Evolutionary conservation across 140 eudicot genomes (phyloP).

Genomic region (Stevia rebaudiana): DNA sequence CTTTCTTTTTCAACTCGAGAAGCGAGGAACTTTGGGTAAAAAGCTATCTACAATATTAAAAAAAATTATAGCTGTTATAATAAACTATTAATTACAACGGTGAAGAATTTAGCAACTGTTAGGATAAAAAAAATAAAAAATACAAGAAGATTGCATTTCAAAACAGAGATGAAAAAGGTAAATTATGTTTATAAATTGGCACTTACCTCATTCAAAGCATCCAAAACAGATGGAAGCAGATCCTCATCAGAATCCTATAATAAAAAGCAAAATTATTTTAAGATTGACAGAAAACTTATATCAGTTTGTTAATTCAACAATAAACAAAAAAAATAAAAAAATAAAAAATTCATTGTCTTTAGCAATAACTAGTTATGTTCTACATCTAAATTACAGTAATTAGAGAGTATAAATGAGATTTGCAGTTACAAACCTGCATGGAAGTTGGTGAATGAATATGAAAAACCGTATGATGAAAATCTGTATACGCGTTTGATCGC

Average conservation of each 20-base stretch:
- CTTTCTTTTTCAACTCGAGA: slow-evolving; percentile 99
- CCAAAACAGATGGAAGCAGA: slow-evolving; percentile 87
- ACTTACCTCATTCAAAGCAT: slow-evolving; percentile 88
- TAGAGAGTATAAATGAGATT: neutral
- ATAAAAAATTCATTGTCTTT: neutral
- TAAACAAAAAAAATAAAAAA: slow-evolving; percentile 7
- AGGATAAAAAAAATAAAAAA: neutral
- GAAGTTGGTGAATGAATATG: slow-evolving; percentile 95
- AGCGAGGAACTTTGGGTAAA: slow-evolving; percentile 82
- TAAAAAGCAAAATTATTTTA: neutral
- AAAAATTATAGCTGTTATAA: neutral
- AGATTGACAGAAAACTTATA: slow-evolving; percentile 1
- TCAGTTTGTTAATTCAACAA: neutral
- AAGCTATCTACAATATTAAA: slow-evolving; percentile 63
- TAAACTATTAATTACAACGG: neutral
- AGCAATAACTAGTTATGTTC: neutral
- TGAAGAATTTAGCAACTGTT: neutral
- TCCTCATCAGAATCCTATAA: slow-evolving; percentile 81
- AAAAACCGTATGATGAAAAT: slow-evolving; percentile 95
- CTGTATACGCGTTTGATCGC: slow-evolving; percentile 98
- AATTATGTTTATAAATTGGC: slow-evolving; percentile 3
- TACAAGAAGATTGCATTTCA: neutral
- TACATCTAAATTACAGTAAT: neutral
- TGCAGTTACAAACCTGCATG: slow-evolving; percentile 53
- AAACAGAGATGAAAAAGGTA: neutral